Conservation (phyloP, 139 green algal genomes). For the Chlorokybus atmophyticus region DNA sequence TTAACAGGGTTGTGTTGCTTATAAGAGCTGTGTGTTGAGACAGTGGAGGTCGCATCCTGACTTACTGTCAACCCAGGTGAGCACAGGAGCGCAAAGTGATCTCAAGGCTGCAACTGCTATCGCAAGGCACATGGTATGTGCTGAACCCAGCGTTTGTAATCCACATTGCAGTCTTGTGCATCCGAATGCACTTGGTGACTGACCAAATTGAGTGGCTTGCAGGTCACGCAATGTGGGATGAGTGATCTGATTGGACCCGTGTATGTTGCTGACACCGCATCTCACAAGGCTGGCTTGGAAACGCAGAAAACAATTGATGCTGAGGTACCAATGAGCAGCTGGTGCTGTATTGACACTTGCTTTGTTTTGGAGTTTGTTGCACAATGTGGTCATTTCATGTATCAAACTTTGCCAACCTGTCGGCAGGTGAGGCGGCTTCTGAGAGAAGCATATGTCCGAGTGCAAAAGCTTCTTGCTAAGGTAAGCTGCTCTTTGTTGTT, state of each 20-base stretch:
- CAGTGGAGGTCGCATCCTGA: not conserved
- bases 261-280: slow-evolving; percentile 5
- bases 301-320: slow-evolving; percentile 54
- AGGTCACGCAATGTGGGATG: slow-evolving; percentile 28
- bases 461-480: slow-evolving; percentile 42
- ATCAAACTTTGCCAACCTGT: not conserved
- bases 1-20: not conserved
- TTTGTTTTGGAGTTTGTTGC: not conserved
- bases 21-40: not conserved
- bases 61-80: slow-evolving; percentile 13
- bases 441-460: slow-evolving; percentile 67
- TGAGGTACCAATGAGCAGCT: slow-evolving; percentile 30
- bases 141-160: not conserved
- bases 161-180: not conserved
- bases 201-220: too few relatives aligned
- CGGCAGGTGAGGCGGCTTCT: slow-evolving; percentile 39
- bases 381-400: not conserved
- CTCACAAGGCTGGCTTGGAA: slow-evolving; percentile 32
- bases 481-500: too few relatives aligned
- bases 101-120: slow-evolving; percentile 57
- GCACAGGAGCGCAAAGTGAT: slow-evolving; percentile 58
- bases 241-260: slow-evolving; percentile 26
- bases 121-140: slow-evolving; percentile 31
- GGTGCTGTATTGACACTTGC: not conserved
- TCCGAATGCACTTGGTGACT: too few relatives aligned